A percentile compares a stretch with the other conserved stretches of the same genome.
phyloP scores from a whole-genome alignment of 2,329 filamentous ascomycete species.

The Proliferodiscus dingleyae region DNA sequence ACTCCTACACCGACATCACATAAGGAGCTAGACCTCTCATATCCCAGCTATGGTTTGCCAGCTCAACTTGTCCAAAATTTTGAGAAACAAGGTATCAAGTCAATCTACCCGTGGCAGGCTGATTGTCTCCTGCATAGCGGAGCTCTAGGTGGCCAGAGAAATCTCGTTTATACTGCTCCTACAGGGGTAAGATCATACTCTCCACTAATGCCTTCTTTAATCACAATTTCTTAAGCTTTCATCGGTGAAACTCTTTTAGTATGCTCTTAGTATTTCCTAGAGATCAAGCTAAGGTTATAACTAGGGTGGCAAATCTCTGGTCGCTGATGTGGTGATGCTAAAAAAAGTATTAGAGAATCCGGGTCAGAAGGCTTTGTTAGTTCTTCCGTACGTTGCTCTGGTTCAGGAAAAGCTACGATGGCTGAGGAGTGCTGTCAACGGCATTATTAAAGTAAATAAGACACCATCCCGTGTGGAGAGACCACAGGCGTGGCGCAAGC shows the following conservation, averaged over 20 bases:
- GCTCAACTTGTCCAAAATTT: conserved; percentile 59
- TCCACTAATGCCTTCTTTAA: too few relatives aligned
- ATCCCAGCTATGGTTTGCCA: conserved; percentile 60
- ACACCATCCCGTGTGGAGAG: conserved; percentile 5
- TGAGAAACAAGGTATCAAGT: conserved; percentile 59
- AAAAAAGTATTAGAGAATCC: conserved; percentile 62
- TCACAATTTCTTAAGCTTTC: too few relatives aligned
- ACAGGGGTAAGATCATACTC: conserved; percentile 56
- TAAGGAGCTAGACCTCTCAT: conserved; percentile 54
- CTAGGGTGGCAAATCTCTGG: conserved; percentile 70
- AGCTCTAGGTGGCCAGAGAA: conserved; percentile 58
- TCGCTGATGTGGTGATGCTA: conserved; percentile 68
- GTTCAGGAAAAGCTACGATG: conserved; percentile 76
- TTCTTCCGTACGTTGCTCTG: conserved; percentile 72
- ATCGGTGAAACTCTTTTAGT: not conserved
- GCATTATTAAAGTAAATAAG: conserved; percentile 38
- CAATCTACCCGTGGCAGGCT: conserved; percentile 77
- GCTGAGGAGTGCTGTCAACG: conserved; percentile 62
- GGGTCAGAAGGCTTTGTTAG: conserved; percentile 62
- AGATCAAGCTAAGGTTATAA: not conserved
- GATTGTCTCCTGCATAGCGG: conserved; percentile 66
- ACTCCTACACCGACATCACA: conserved; percentile 50
- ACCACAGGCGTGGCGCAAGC: conserved; percentile 46
- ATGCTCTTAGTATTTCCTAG: not conserved
- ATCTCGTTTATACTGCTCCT: conserved; percentile 74